These are phyloP conservation scores for Rhododendron ovatum DNA, from an alignment of 148 eudicot species.

Conservation along the genomic window DNA sequence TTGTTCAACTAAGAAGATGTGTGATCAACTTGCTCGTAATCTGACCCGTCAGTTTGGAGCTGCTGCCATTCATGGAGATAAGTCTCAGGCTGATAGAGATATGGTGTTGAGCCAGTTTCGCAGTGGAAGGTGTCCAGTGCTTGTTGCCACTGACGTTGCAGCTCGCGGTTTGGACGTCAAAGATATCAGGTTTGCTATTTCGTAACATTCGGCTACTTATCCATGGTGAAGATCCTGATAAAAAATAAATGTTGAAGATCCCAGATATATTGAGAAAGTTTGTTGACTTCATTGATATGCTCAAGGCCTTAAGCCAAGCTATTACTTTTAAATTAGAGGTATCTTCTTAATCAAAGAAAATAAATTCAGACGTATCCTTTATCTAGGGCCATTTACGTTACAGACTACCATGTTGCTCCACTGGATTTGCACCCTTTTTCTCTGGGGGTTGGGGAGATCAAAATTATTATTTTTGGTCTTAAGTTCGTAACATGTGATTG, in stretches of 20 bases:
- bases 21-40: constrained; percentile 80
- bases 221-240: not conserved
- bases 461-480: not conserved
- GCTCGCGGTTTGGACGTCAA: constrained; percentile 91
- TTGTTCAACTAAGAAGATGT: constrained; percentile 95
- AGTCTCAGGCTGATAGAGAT: constrained; percentile 83
- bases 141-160: constrained; percentile 99
- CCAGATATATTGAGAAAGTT: not conserved
- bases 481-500: not conserved
- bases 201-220: not conserved
- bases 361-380: not conserved
- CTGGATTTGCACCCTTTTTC: not conserved
- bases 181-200: constrained; percentile 66
- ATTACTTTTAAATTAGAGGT: not conserved
- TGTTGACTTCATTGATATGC: not conserved
- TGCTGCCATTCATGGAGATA: constrained; percentile 94
- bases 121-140: constrained; percentile 72
- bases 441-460: not conserved
- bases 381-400: too few relatives aligned
- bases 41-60: constrained; percentile 70
- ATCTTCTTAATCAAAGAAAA: not conserved
- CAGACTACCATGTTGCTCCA: not conserved
- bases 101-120: constrained; percentile 73
- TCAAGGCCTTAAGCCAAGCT: not conserved
- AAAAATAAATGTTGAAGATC: not conserved